Conservation (phyloP, 1,139 yeast species). For the Kodamaea derodonti region DNA sequence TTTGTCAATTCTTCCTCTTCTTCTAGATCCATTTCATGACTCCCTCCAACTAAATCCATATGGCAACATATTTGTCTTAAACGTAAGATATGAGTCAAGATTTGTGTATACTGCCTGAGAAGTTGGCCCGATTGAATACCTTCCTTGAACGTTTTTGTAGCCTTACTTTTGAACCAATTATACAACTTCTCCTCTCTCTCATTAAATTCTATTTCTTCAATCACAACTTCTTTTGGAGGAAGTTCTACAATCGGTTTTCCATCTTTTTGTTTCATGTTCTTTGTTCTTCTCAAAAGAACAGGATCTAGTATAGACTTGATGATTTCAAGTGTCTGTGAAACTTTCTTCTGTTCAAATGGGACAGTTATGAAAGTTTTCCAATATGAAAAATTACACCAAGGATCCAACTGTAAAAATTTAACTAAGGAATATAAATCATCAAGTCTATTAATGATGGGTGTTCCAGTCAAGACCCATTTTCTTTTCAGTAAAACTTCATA, state of each 20-base stretch:
- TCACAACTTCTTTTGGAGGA: conserved; percentile 70
- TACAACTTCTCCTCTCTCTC: conserved; percentile 66
- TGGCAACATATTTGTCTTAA: conserved; percentile 90
- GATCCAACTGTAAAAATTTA: conserved; percentile 72
- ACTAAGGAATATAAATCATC: conserved; percentile 83
- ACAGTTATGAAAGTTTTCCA: conserved; percentile 87
- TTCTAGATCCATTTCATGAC: conserved; percentile 35
- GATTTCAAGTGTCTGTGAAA: conserved; percentile 71
- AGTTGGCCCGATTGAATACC: conserved; percentile 66
- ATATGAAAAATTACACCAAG: conserved; percentile 83
- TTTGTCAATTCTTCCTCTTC: conserved; percentile 24
- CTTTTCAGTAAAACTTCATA: conserved; percentile 61
- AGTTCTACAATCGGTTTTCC: conserved; percentile 75
- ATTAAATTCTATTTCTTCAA: conserved; percentile 65
- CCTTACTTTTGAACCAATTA: conserved; percentile 64
- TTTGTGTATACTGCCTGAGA: conserved; percentile 71
- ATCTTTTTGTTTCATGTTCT: conserved; percentile 70
- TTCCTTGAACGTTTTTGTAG: conserved; percentile 62
- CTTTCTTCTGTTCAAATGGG: conserved; percentile 75
- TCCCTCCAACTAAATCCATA: conserved; percentile 53
- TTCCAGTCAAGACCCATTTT: conserved; percentile 89
- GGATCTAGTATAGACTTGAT: conserved; percentile 86
- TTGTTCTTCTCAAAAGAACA: conserved; percentile 77
- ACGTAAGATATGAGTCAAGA: conserved; percentile 77
- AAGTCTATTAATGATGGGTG: conserved; percentile 85